phyloP scores from a whole-genome alignment of 805 yeast species.

The Teunomyces gatunensis region DNA sequence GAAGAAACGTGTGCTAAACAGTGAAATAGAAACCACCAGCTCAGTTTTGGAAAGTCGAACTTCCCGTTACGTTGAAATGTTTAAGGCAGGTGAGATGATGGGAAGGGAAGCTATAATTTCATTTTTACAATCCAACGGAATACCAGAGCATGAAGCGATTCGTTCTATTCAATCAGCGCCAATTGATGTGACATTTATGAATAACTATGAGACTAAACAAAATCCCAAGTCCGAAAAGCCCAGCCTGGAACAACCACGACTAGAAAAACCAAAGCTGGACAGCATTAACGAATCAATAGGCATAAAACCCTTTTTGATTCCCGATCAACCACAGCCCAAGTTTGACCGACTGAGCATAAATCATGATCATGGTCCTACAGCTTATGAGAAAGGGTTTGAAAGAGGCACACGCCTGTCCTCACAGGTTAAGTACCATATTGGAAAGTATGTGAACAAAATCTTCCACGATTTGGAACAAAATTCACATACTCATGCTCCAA shows the following conservation, averaged over 20 bases:
- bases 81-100: slow-evolving; percentile 35
- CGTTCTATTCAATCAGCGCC: slow-evolving; percentile 16
- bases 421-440: slow-evolving; percentile 6
- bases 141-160: slow-evolving; percentile 11
- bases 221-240: neutral
- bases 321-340: slow-evolving; percentile 6
- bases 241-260: neutral
- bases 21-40: slow-evolving; percentile 45
- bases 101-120: slow-evolving; percentile 34
- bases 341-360: slow-evolving; percentile 2
- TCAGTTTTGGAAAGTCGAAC: slow-evolving; percentile 50
- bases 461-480: neutral
- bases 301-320: slow-evolving; percentile 17
- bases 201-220: slow-evolving; percentile 4
- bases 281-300: slow-evolving; percentile 14
- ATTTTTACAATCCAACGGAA: slow-evolving; percentile 25
- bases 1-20: slow-evolving; percentile 31
- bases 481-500: neutral
- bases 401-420: slow-evolving; percentile 31
- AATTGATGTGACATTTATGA: slow-evolving; percentile 29
- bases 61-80: slow-evolving; percentile 42
- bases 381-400: slow-evolving; percentile 36
- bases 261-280: neutral
- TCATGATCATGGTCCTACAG: slow-evolving; percentile 24
- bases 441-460: slow-evolving; percentile 8